These are phyloP conservation scores for Pseudofabraea citricarpa DNA, from an alignment of 2,329 filamentous ascomycete species.

Conservation along the genomic window DNA sequence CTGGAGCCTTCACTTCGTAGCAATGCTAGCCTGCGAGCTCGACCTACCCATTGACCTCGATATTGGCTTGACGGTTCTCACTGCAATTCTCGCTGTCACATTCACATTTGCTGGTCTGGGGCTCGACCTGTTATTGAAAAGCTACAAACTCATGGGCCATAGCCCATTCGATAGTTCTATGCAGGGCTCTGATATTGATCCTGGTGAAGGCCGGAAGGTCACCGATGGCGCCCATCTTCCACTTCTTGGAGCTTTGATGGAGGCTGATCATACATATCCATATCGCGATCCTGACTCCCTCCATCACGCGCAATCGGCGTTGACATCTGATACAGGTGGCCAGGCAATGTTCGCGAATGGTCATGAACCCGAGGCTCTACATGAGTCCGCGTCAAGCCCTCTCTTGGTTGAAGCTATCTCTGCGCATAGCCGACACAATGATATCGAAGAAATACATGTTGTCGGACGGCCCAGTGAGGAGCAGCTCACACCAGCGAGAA, in stretches of 20 bases:
- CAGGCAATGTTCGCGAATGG: background rate
- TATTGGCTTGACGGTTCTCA: constrained; percentile 4
- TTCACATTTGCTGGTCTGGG: constrained; percentile 9
- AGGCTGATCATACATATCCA: background rate
- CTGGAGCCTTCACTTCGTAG: constrained; percentile 10
- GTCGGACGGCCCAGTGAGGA: background rate
- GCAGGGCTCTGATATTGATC: too few species aligned
- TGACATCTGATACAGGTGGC: background rate
- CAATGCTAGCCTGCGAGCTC: constrained; percentile 10
- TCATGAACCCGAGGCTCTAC: background rate
- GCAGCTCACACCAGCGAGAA: background rate
- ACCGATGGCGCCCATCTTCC: background rate
- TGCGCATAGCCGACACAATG: background rate
- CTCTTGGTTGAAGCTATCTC: background rate
- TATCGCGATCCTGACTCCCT: background rate
- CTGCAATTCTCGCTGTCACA: constrained; percentile 5
- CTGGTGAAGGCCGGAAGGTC: constrained; percentile 1
- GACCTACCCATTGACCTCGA: constrained; percentile 8
- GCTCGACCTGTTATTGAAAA: constrained; percentile 4
- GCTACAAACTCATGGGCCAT: too few species aligned
- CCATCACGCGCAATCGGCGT: background rate
- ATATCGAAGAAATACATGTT: background rate
- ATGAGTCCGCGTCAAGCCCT: background rate
- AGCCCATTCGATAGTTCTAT: too few species aligned
- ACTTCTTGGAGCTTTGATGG: background rate